phyloP scores from a whole-genome alignment of 495 filamentous ascomycete genomes.

The Platismatia glauca region DNA sequence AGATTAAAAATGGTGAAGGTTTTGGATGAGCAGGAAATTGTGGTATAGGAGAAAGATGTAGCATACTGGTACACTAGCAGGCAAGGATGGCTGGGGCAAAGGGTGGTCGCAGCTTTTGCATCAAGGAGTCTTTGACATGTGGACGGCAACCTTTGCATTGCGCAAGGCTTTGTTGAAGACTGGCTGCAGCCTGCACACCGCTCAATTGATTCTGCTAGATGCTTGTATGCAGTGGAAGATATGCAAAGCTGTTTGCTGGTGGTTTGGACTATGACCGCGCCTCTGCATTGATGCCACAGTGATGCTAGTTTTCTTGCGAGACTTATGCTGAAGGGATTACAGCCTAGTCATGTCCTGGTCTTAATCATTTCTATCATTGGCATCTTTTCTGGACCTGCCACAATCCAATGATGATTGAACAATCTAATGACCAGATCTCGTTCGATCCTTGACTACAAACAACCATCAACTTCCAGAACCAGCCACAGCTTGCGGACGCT shows the following conservation, averaged over 20 bases:
- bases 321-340: not conserved
- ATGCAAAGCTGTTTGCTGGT: not conserved
- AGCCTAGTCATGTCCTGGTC: not conserved
- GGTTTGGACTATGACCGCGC: not conserved
- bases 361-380: not conserved
- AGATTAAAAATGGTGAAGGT: not conserved
- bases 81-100: not conserved
- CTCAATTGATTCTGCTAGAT: not conserved
- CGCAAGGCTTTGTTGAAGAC: not conserved
- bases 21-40: not conserved
- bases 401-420: too few species aligned
- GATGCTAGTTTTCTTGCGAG: too few species aligned
- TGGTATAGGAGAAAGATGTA: not conserved
- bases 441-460: not conserved
- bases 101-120: not conserved
- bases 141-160: not conserved
- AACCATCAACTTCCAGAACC: not conserved
- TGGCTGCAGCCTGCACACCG: not conserved
- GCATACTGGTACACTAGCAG: not conserved
- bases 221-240: not conserved
- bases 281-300: not conserved
- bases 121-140: not conserved
- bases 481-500: not conserved
- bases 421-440: too few species aligned
- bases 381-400: not conserved